Percentiles rank a stretch among this genome's conserved stretches.
Evolutionary conservation across 441 rosid species (phyloP).

Genomic region (Croton laevigatus): DNA sequence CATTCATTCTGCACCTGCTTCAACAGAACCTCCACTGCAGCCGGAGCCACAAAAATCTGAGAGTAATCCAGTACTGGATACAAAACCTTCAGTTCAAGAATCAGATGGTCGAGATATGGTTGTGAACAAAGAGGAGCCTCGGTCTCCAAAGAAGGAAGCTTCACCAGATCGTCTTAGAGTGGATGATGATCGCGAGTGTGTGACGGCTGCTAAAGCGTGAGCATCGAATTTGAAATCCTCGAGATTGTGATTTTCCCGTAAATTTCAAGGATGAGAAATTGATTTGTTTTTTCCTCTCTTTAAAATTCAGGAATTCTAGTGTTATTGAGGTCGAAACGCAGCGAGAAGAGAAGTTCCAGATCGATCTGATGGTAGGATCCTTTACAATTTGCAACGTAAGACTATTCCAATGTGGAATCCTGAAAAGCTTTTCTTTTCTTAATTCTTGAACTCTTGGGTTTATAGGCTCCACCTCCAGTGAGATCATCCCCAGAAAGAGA

Average conservation of each 20-base stretch:
- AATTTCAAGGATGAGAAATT: background rate
- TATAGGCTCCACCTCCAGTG: slow-evolving; percentile 83
- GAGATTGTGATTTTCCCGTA: background rate
- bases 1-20: slow-evolving; percentile 21
- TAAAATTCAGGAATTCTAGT: slow-evolving; percentile 43
- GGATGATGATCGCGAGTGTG: slow-evolving; percentile 49
- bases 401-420: background rate
- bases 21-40: slow-evolving; percentile 18
- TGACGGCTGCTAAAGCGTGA: slow-evolving; percentile 52
- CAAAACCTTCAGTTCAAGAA: slow-evolving; percentile 41
- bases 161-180: slow-evolving; percentile 38
- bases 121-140: slow-evolving; percentile 50
- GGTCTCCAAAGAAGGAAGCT: slow-evolving; percentile 60
- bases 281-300: background rate
- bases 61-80: slow-evolving; percentile 30
- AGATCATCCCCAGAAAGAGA: slow-evolving; percentile 87
- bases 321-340: slow-evolving; percentile 40
- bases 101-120: slow-evolving; percentile 40
- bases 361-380: slow-evolving; percentile 93
- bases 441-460: slow-evolving; percentile 13
- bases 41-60: slow-evolving; percentile 40
- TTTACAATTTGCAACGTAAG: background rate
- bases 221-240: slow-evolving; percentile 6
- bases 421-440: background rate
- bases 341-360: slow-evolving; percentile 75